These are phyloP conservation scores for Rhizopus sp. DNA, from an alignment of 371 early-diverging fungal genomes.

Conservation along the genomic window DNA sequence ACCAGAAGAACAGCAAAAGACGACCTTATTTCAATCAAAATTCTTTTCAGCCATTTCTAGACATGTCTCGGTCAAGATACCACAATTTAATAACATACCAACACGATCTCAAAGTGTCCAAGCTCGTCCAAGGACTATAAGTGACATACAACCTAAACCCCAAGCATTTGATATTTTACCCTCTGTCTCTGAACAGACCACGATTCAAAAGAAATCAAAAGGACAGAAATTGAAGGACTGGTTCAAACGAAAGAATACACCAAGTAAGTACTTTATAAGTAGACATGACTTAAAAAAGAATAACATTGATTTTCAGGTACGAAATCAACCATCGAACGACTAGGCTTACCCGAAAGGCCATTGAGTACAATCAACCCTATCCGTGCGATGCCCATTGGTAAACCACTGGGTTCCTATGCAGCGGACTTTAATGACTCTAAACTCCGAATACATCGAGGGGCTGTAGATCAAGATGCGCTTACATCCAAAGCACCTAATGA, in stretches of 20 bases:
- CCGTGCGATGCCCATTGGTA: conserved; percentile 25
- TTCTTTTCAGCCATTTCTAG: conserved; percentile 41
- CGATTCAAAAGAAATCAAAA: conserved; percentile 32
- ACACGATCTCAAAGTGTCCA: conserved; percentile 29
- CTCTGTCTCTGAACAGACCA: conserved; percentile 36
- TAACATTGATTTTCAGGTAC: not conserved
- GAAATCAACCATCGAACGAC: not conserved
- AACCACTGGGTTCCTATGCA: conserved; percentile 24
- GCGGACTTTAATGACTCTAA: conserved; percentile 46
- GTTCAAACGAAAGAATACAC: conserved; percentile 56
- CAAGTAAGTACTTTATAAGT: conserved; percentile 10
- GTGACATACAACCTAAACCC: conserved; percentile 15
- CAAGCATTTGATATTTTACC: conserved; percentile 12
- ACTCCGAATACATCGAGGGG: conserved; percentile 75
- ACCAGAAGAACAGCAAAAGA: conserved; percentile 4
- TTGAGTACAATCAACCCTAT: conserved; percentile 20
- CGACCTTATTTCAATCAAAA: conserved; percentile 41
- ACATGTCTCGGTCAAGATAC: conserved; percentile 11
- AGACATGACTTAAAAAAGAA: not conserved
- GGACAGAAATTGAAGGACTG: conserved; percentile 70
- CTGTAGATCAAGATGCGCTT: conserved; percentile 74
- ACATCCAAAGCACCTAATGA: conserved; percentile 74
- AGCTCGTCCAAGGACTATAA: conserved; percentile 17
- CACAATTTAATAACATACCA: conserved; percentile 25
- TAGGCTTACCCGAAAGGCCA: conserved; percentile 11